Evolutionary conservation across 768 basidiomycete genomes (phyloP).

Genomic region (Suillus brevipes): DNA sequence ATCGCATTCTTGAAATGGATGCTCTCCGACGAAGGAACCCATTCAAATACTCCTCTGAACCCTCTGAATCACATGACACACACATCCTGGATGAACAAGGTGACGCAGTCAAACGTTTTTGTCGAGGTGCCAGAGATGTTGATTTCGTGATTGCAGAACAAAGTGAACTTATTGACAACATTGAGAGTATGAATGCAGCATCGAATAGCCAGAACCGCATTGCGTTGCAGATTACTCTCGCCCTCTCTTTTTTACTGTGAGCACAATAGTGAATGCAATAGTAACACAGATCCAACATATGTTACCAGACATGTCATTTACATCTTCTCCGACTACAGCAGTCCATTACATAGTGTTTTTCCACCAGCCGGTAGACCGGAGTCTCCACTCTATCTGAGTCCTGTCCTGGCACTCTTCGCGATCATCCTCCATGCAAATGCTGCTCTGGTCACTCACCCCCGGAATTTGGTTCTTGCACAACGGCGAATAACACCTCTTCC

Average conservation of each 20-base stretch:
- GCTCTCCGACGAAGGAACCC: constrained; percentile 46
- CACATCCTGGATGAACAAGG: constrained; percentile 56
- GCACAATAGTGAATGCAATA: constrained; percentile 15
- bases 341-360: constrained; percentile 49
- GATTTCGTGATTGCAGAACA: constrained; percentile 48
- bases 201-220: constrained; percentile 44
- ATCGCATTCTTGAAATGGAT: constrained; percentile 19
- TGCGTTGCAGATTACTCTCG: constrained; percentile 42
- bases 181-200: constrained; percentile 45
- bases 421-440: constrained; percentile 54
- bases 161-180: constrained; percentile 51
- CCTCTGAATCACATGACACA: constrained; percentile 17
- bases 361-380: constrained; percentile 27
- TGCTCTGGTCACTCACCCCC: constrained; percentile 41
- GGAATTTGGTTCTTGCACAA: constrained; percentile 28
- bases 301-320: constrained; percentile 48
- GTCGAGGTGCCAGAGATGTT: constrained; percentile 3
- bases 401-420: constrained; percentile 47
- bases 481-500: constrained; percentile 32
- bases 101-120: constrained; percentile 17
- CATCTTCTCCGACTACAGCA: constrained; percentile 43
- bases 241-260: constrained; percentile 49
- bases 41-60: constrained; percentile 36
- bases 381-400: constrained; percentile 44
- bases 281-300: constrained; percentile 11